Evolutionary conservation across 495 filamentous ascomycete species (phyloP).

Genomic region (Umbilicaria muhlenbergii): DNA sequence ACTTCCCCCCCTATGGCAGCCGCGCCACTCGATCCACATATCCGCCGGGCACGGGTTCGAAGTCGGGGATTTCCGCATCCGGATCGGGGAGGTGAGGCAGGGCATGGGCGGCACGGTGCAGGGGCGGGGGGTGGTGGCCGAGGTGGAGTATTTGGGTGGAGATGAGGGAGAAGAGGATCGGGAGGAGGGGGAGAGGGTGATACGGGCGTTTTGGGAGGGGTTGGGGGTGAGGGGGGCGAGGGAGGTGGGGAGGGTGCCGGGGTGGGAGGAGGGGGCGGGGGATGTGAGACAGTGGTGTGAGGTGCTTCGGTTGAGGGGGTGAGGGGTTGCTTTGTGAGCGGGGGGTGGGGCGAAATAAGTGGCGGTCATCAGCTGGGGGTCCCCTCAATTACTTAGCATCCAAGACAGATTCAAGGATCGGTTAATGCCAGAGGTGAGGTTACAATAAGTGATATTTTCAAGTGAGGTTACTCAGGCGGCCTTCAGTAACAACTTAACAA

Average conservation of each 20-base stretch:
- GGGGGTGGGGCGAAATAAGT: neutral
- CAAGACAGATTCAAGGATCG: too few relatives aligned
- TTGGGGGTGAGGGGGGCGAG: slow-evolving; percentile 5
- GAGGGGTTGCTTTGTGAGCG: neutral
- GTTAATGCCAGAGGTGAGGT: too few relatives aligned
- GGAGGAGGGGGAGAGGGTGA: slow-evolving; percentile 4
- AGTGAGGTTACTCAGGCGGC: too few relatives aligned
- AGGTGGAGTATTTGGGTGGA: slow-evolving; percentile 4
- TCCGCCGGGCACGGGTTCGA: slow-evolving; percentile 4
- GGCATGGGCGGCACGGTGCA: slow-evolving; percentile 4
- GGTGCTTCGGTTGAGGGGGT: slow-evolving; percentile 8
- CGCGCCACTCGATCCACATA: slow-evolving; percentile 3
- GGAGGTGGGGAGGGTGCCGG: slow-evolving; percentile 1
- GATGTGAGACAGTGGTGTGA: slow-evolving; percentile 12
- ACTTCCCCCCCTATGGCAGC: slow-evolving; percentile 12
- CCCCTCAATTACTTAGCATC: too few relatives aligned
- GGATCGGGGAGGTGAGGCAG: slow-evolving; percentile 11
- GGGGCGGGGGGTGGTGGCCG: slow-evolving; percentile 10
- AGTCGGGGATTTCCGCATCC: slow-evolving; percentile 7
- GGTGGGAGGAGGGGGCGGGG: slow-evolving; percentile 5
- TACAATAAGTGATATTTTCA: too few relatives aligned
- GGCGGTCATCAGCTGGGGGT: too few relatives aligned
- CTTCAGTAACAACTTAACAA: too few relatives aligned
- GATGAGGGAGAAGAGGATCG: slow-evolving; percentile 1
- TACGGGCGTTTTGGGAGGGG: slow-evolving; percentile 7